These are phyloP conservation scores for Ophiocordyceps australis DNA, from an alignment of 2,329 filamentous ascomycete species.

Conservation along the genomic window DNA sequence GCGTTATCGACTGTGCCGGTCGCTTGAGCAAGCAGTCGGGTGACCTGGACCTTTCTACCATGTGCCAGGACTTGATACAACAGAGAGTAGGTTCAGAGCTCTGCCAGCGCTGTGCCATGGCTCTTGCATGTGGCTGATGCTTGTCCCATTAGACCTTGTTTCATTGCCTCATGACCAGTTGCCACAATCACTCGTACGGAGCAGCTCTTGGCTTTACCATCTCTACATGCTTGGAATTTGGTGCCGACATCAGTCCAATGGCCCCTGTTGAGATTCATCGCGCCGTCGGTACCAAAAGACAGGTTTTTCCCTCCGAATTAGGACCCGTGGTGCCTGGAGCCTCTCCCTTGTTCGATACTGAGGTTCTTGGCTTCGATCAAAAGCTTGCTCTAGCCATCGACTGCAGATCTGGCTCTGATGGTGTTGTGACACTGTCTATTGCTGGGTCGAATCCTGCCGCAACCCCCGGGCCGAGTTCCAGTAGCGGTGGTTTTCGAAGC, in stretches of 20 bases:
- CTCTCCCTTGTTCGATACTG: neutral
- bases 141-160: conserved; percentile 9
- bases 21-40: conserved; percentile 2
- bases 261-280: conserved; percentile 12
- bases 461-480: no score
- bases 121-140: neutral
- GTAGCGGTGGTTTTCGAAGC: no score
- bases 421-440: conserved; percentile 12
- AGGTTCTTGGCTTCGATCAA: conserved; percentile 5
- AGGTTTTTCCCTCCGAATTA: conserved; percentile 1
- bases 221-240: conserved; percentile 9
- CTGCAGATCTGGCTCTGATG: conserved; percentile 13
- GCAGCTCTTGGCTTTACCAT: conserved; percentile 10
- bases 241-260: conserved; percentile 10
- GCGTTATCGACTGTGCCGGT: conserved; percentile 5
- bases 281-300: conserved; percentile 2
- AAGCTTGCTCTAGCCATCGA: conserved; percentile 9
- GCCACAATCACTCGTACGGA: conserved; percentile 10
- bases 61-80: conserved; percentile 4
- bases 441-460: conserved; percentile 4
- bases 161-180: conserved; percentile 11
- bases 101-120: no score
- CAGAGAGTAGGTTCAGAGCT: conserved; percentile 8
- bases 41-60: neutral
- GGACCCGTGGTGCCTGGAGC: conserved; percentile 1